Evolutionary conservation across 139 green algal species (phyloP).

Genomic region (Chlorella sp.): DNA sequence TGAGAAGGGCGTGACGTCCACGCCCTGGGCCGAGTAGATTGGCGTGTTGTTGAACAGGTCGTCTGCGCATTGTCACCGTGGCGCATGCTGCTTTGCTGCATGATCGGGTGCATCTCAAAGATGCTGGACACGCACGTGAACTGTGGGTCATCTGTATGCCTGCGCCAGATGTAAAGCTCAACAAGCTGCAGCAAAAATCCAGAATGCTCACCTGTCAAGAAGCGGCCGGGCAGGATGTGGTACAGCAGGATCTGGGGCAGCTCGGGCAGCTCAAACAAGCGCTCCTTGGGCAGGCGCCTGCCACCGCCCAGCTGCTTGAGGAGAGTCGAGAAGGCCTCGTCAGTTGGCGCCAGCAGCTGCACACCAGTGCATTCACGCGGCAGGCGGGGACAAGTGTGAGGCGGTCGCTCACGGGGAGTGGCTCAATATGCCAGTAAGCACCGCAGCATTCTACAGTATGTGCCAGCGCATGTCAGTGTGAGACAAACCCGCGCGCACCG

Average conservation of each 20-base stretch:
- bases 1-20: constrained; percentile 50
- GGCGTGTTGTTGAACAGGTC: constrained; percentile 57
- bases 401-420: not conserved
- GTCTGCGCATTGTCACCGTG: not conserved
- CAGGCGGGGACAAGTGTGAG: constrained; percentile 3
- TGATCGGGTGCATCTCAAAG: too few relatives aligned
- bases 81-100: too few relatives aligned
- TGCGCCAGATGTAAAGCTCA: too few relatives aligned
- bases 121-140: too few relatives aligned
- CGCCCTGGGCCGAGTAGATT: constrained; percentile 44
- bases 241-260: constrained; percentile 60
- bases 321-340: constrained; percentile 48
- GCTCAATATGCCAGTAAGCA: too few relatives aligned
- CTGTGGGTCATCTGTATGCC: too few relatives aligned
- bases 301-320: constrained; percentile 38
- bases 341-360: constrained; percentile 54
- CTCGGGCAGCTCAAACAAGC: constrained; percentile 42
- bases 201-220: constrained; percentile 31
- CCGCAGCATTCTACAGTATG: too few relatives aligned
- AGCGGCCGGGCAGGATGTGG: constrained; percentile 54
- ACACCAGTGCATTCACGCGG: not conserved
- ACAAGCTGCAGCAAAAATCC: too few relatives aligned
- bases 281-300: constrained; percentile 31
- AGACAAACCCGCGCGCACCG: too few relatives aligned
- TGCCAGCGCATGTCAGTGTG: too few relatives aligned